A percentile compares a stretch with the other conserved stretches of the same genome.
Conservation (phyloP, 2,329 filamentous ascomycete genomes). For the Elsinoe necatrix region DNA sequence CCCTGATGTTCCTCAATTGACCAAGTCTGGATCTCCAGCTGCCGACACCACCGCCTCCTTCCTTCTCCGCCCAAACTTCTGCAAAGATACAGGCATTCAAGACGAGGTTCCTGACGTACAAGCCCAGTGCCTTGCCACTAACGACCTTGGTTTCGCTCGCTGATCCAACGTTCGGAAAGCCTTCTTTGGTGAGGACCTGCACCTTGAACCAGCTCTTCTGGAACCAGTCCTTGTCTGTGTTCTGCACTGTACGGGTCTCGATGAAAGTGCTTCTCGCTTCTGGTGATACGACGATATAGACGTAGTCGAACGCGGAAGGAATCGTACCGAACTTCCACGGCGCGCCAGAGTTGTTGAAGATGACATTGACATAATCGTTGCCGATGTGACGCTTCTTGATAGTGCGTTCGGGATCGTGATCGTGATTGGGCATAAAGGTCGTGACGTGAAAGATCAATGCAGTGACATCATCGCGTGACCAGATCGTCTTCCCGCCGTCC, state of each 20-base stretch:
- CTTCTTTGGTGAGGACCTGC: slow-evolving; percentile 76
- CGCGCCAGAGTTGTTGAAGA: slow-evolving; percentile 89
- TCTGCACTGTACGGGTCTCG: slow-evolving; percentile 44
- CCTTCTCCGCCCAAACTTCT: slow-evolving; percentile 74
- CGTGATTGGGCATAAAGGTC: slow-evolving; percentile 88
- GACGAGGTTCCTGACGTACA: slow-evolving; percentile 79
- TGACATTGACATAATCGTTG: slow-evolving; percentile 96
- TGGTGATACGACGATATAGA: slow-evolving; percentile 92
- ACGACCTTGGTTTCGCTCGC: slow-evolving; percentile 85
- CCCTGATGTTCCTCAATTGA: slow-evolving; percentile 74
- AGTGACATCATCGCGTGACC: slow-evolving; percentile 89
- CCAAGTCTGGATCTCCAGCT: slow-evolving; percentile 82
- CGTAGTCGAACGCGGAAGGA: slow-evolving; percentile 89
- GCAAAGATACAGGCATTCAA: slow-evolving; percentile 92
- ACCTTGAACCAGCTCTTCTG: slow-evolving; percentile 59
- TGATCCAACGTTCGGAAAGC: slow-evolving; percentile 85
- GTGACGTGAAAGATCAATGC: slow-evolving; percentile 94
- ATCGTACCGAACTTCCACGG: slow-evolving; percentile 88
- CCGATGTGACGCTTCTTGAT: slow-evolving; percentile 92
- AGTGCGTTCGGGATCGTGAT: slow-evolving; percentile 60
- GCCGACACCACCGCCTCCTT: slow-evolving; percentile 55
- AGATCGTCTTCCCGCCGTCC: slow-evolving; percentile 83
- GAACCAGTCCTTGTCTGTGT: slow-evolving; percentile 36
- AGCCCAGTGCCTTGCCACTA: slow-evolving; percentile 69
- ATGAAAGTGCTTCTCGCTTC: slow-evolving; percentile 71